These are phyloP conservation scores for Tolypocladium tundrense DNA, from an alignment of 2,329 filamentous ascomycete species.

Conservation along the genomic window DNA sequence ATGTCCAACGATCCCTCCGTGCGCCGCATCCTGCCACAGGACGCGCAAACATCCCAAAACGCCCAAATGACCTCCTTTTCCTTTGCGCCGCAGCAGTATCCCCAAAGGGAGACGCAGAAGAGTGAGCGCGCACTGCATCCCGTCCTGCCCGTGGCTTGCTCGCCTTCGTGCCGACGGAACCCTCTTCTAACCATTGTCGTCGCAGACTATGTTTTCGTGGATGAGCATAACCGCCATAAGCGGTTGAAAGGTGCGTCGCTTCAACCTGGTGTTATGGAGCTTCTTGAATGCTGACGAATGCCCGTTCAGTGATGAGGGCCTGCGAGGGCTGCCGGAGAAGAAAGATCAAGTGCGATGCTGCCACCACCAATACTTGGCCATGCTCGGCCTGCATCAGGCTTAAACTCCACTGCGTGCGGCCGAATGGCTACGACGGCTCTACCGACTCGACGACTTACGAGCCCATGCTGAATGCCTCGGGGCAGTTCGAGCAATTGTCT, in stretches of 20 bases:
- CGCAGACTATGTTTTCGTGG: constrained; percentile 94
- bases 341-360: constrained; percentile 97
- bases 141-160: neutral
- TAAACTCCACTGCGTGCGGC: constrained; percentile 87
- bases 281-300: constrained; percentile 1
- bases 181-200: constrained; percentile 19
- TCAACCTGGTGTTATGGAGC: neutral
- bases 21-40: constrained; percentile 56
- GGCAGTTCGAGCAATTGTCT: constrained; percentile 38
- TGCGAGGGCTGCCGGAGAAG: constrained; percentile 90
- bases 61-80: constrained; percentile 57
- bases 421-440: constrained; percentile 58
- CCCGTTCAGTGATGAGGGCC: constrained; percentile 73
- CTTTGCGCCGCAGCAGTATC: constrained; percentile 53
- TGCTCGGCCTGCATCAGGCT: constrained; percentile 87
- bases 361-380: constrained; percentile 94
- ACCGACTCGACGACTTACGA: constrained; percentile 25
- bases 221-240: constrained; percentile 97
- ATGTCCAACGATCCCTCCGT: constrained; percentile 54
- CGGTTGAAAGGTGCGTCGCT: constrained; percentile 69
- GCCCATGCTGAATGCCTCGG: constrained; percentile 17
- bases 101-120: constrained; percentile 65
- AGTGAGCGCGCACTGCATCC: constrained; percentile 43
- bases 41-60: constrained; percentile 35
- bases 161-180: neutral